Evolutionary conservation across 345 rosid genomes (phyloP).

Genomic region (Citrus sinensis): DNA sequence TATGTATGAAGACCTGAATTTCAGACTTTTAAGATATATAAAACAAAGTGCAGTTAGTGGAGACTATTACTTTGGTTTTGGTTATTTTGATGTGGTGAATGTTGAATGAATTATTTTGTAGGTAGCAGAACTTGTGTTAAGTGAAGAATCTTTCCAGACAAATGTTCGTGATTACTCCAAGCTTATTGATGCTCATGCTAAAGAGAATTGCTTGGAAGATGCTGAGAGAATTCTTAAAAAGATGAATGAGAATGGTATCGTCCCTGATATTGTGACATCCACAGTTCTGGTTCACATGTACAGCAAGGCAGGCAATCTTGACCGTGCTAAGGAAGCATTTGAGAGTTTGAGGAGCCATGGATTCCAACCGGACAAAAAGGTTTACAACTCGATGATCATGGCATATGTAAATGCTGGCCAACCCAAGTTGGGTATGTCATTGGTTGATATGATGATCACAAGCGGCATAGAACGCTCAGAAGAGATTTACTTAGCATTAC

Average conservation of each 20-base stretch:
- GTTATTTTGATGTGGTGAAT: constrained; percentile 11
- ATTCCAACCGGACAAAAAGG: constrained; percentile 52
- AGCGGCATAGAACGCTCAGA: constrained; percentile 45
- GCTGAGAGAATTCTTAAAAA: constrained; percentile 70
- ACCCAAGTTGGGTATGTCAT: constrained; percentile 40
- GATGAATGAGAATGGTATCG: constrained; percentile 62
- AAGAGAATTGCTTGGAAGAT: constrained; percentile 51
- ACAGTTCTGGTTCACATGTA: constrained; percentile 64
- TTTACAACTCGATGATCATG: constrained; percentile 73
- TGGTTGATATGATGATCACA: constrained; percentile 54
- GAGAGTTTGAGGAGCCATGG: constrained; percentile 59
- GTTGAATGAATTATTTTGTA: constrained; percentile 27
- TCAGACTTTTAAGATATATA: not conserved
- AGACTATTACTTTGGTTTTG: constrained; percentile 2
- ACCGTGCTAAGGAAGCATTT: constrained; percentile 63
- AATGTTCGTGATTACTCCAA: constrained; percentile 56
- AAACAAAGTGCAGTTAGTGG: not conserved
- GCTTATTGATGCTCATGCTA: constrained; percentile 67
- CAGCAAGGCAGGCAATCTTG: constrained; percentile 65
- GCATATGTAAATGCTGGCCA: constrained; percentile 62
- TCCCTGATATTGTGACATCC: constrained; percentile 54
- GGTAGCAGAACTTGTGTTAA: constrained; percentile 70
- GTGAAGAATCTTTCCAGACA: constrained; percentile 62
- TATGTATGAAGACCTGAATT: not conserved
- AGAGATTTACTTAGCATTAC: constrained; percentile 67